Conservation (phyloP, 306 rosid species). For the Styphnolobium japonicum region DNA sequence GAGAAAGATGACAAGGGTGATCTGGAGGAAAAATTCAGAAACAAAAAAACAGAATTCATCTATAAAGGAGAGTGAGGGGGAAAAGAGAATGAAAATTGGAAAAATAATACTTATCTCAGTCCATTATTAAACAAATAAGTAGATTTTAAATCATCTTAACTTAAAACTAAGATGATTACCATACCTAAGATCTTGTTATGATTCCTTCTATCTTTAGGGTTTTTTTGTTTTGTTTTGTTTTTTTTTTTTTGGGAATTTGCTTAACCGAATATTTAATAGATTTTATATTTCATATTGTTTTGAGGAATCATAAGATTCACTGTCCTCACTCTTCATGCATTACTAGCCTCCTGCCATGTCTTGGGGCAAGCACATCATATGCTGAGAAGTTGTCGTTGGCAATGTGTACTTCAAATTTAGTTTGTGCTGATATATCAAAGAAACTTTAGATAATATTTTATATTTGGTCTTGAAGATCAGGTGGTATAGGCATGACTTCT, state of each 20-base stretch:
- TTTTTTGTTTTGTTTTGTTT: too few species aligned
- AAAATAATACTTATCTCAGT: not conserved
- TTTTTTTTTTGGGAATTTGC: too few species aligned
- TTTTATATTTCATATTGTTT: not conserved
- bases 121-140: not conserved
- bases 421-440: not conserved
- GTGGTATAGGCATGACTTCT: not conserved
- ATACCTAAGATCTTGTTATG: too few species aligned
- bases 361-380: not conserved
- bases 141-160: not conserved
- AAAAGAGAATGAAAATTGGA: not conserved
- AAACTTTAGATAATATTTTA: not conserved
- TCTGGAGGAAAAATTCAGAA: not conserved
- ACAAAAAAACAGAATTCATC: not conserved
- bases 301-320: not conserved
- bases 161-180: not conserved
- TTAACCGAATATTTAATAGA: too few species aligned
- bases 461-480: slow-evolving; percentile 11
- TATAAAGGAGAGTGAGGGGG: too few species aligned
- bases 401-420: not conserved
- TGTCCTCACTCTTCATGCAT: not conserved
- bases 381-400: not conserved
- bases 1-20: too few species aligned
- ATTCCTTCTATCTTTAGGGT: too few species aligned
- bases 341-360: not conserved